Conservation (phyloP, 768 basidiomycete species). For the Mycena venus region DNA sequence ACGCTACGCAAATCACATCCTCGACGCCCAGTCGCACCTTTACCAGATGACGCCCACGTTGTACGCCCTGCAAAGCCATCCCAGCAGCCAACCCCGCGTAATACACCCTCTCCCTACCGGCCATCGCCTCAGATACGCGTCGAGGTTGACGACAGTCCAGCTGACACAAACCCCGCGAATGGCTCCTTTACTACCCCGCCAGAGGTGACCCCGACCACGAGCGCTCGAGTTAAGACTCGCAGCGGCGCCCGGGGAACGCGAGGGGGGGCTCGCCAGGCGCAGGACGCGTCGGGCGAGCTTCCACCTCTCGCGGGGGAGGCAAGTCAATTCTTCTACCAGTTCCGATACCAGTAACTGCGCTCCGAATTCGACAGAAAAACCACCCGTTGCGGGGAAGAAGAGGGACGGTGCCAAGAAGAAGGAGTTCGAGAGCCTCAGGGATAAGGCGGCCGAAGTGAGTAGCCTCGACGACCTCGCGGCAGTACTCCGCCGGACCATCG, state of each 20-base stretch:
- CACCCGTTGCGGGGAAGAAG: not conserved
- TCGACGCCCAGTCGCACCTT: too few species aligned
- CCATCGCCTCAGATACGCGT: too few species aligned
- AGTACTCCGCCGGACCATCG: not conserved
- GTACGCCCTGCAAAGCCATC: too few species aligned
- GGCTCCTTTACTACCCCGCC: not conserved
- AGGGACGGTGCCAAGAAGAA: not conserved
- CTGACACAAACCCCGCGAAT: too few species aligned
- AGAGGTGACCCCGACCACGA: not conserved
- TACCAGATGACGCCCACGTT: too few species aligned
- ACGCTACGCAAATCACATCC: too few species aligned
- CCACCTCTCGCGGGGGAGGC: conserved; percentile 14
- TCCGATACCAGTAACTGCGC: not conserved
- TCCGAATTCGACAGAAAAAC: not conserved
- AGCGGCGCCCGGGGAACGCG: not conserved
- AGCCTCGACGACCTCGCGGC: not conserved
- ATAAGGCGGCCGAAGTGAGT: too few species aligned
- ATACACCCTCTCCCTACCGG: too few species aligned
- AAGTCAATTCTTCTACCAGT: not conserved
- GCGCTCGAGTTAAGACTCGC: not conserved
- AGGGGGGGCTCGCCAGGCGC: conserved; percentile 13
- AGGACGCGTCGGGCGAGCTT: not conserved
- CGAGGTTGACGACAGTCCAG: too few species aligned
- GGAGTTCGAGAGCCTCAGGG: too few species aligned
- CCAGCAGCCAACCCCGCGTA: too few species aligned